These are phyloP conservation scores for Piper betle DNA, from an alignment of 164 flowering plant species.

Conservation along the genomic window DNA sequence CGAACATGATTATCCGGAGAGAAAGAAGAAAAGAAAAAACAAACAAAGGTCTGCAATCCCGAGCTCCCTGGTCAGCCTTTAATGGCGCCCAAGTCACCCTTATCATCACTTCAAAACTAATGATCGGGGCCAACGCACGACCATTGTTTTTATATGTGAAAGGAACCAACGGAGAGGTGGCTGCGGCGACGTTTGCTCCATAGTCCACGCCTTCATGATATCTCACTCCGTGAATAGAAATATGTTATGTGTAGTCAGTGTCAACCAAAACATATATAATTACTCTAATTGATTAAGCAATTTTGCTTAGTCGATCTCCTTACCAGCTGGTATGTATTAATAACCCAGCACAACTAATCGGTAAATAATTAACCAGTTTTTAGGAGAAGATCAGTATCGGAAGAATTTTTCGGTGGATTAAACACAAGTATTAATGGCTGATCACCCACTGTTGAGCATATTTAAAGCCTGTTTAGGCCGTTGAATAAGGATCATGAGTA, in stretches of 20 bases:
- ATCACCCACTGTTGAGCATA: neutral
- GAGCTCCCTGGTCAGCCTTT: neutral
- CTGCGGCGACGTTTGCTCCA: constrained; percentile 16
- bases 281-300: no score
- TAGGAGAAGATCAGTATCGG: neutral
- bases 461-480: neutral
- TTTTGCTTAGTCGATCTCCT: neutral
- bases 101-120: neutral
- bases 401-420: neutral
- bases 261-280: neutral
- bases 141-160: neutral
- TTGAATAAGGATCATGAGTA: no score
- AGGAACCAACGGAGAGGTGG: constrained; percentile 10
- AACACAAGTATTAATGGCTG: neutral
- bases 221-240: neutral
- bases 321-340: neutral
- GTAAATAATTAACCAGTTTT: neutral
- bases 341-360: neutral
- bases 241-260: neutral
- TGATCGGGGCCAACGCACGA: neutral
- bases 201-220: constrained; percentile 4
- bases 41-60: neutral
- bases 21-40: neutral
- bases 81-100: no score
- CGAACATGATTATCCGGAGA: neutral